Percentiles rank a stretch among this genome's conserved stretches.
Evolutionary conservation across 805 yeast genomes (phyloP).

Genomic region (Candida quercuum): DNA sequence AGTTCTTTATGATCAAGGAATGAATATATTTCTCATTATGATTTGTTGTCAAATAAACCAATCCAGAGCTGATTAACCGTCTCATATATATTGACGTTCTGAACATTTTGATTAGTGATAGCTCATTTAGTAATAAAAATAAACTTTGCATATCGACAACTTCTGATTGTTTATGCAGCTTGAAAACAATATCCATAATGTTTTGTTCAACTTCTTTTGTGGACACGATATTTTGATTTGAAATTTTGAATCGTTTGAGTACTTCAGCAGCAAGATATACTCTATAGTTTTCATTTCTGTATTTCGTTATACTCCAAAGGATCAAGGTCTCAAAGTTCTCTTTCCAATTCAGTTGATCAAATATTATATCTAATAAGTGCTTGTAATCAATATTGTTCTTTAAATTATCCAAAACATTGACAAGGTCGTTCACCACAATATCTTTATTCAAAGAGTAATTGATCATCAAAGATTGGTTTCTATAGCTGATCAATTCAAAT

Average conservation of each 20-base stretch:
- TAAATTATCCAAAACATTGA: constrained; percentile 32
- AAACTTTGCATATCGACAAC: constrained; percentile 30
- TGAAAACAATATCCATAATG: constrained; percentile 30
- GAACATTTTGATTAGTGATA: constrained; percentile 36
- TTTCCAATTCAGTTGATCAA: constrained; percentile 27
- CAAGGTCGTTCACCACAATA: constrained; percentile 19
- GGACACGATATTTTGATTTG: constrained; percentile 9
- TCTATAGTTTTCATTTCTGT: constrained; percentile 13
- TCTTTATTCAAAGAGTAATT: constrained; percentile 29
- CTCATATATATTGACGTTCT: constrained; percentile 60
- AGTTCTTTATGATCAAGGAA: constrained; percentile 48
- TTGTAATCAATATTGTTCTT: constrained; percentile 29
- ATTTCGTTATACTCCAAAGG: constrained; percentile 35
- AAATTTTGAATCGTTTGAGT: constrained; percentile 10
- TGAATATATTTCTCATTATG: constrained; percentile 48
- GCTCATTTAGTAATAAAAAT: constrained; percentile 40
- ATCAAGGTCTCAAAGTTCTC: constrained; percentile 29
- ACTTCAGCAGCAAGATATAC: constrained; percentile 13
- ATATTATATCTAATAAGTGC: constrained; percentile 23
- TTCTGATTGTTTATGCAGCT: constrained; percentile 29
- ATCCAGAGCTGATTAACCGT: constrained; percentile 79
- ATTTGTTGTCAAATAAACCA: constrained; percentile 56
- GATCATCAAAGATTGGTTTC: constrained; percentile 68
- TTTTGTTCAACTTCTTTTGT: constrained; percentile 31
- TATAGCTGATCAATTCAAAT: constrained; percentile 53